Conservation (phyloP, 177 flowering plant species). For the Vitis hybrid region DNA sequence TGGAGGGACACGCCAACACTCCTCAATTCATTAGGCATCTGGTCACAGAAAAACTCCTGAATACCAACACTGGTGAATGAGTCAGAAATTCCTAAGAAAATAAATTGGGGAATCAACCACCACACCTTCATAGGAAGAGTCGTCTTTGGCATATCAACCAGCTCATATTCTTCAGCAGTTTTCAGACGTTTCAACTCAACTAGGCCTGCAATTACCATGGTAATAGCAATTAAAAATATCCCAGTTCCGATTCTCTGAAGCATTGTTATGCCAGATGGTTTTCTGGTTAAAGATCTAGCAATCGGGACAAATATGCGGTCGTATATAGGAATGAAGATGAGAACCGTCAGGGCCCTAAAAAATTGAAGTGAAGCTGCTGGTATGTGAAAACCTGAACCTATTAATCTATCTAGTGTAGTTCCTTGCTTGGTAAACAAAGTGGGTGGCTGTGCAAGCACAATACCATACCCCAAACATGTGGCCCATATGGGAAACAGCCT, state of each 20-base stretch:
- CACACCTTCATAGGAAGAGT: constrained; percentile 3
- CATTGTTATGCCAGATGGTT: no score
- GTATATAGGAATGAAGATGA: no score
- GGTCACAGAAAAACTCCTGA: neutral
- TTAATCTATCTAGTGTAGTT: neutral
- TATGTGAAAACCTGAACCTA: neutral
- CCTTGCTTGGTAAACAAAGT: constrained; percentile 4
- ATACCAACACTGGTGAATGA: neutral
- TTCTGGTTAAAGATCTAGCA: no score
- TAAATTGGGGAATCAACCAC: constrained; percentile 2
- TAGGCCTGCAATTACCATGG: neutral
- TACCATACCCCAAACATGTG: neutral
- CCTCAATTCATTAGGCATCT: neutral
- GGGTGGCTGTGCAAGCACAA: neutral
- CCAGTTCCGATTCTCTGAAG: no score
- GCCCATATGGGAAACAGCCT: neutral
- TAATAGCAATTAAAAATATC: no score
- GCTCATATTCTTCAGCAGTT: neutral
- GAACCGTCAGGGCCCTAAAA: neutral
- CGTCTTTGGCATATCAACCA: constrained; percentile 2
- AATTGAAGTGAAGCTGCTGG: neutral
- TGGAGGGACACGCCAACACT: neutral
- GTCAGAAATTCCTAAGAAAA: constrained; percentile 3
- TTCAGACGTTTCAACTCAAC: constrained; percentile 2
- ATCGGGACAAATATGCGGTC: no score